Conservation (phyloP, 2,329 filamentous ascomycete species). For the Penicillium sp. region DNA sequence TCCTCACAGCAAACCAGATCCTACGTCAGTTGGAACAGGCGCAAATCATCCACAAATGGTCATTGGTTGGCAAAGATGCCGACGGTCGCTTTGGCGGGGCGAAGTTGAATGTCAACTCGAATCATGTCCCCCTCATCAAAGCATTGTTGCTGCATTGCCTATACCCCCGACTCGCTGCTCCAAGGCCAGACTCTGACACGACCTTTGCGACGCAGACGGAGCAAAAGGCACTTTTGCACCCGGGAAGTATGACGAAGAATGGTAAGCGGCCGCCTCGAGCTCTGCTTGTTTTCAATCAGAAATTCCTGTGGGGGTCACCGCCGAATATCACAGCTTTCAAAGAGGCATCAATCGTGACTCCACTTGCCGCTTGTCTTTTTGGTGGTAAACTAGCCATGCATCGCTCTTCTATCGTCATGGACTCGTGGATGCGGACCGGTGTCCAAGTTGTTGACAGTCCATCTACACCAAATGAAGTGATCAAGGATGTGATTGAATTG, state of each 20-base stretch:
- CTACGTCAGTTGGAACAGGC: conserved; percentile 3
- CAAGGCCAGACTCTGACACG: conserved; percentile 11
- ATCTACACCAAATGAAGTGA: conserved; percentile 7
- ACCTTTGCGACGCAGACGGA: conserved; percentile 6
- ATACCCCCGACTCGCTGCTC: conserved; percentile 49
- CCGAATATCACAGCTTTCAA: conserved; percentile 21
- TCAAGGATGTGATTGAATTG: conserved; percentile 36
- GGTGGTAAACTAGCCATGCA: conserved; percentile 24
- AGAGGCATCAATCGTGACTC: conserved; percentile 34
- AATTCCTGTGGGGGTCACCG: neutral
- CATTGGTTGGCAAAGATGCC: conserved; percentile 24
- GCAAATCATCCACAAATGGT: neutral
- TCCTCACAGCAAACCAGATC: conserved; percentile 5
- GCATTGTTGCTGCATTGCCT: conserved; percentile 49
- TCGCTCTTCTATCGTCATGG: conserved; percentile 30
- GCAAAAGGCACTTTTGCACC: neutral
- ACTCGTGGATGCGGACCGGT: conserved; percentile 39
- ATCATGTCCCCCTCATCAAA: conserved; percentile 47
- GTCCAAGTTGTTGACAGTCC: conserved; percentile 17
- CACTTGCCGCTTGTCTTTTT: conserved; percentile 29
- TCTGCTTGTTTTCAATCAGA: conserved; percentile 14
- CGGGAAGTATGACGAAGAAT: conserved; percentile 9
- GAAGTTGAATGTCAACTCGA: conserved; percentile 49
- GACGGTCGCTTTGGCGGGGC: conserved; percentile 37
- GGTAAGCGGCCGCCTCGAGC: conserved; percentile 2